Base-by-base conservation (phyloP, 805 yeast species). In the Starmerella floricola region DNA sequence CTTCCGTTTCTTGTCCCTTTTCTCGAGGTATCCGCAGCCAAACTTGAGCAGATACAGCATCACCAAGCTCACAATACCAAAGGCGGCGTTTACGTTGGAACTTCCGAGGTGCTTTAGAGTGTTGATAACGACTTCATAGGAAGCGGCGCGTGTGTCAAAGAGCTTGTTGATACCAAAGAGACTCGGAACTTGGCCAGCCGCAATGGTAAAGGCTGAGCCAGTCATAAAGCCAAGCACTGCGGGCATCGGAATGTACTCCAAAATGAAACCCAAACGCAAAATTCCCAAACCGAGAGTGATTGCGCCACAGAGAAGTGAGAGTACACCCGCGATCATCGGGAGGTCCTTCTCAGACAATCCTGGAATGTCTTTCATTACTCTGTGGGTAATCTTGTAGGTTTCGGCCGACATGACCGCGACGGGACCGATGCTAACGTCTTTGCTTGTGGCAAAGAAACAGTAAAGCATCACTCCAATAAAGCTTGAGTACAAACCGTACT, bases 371-470 rank as follows among this genome's bases (percentile, higher is more conserved):
- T 52, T 65, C 47, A 73, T 73, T 10, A 86, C 91, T 38, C 67
- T 66, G 21, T 74, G 69, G 42, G 87, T 69, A 42, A 83, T 85
- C 59, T 79, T 82, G 38, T 87, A 78, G 28, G 83, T 85, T 59
- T 85, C 87, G 50, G 76, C 61, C 13, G 94, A 81, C 94, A 87
- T 86, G 44, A 87, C 96, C 11, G 96, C 96, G 29, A 87, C 96
- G 10, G 96, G 96, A 21, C 96, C 96, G 54, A 87, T 86, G 47
- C 93, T 80, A 30, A 87, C 94, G 68, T 87, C 96, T 62, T 87
- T 87, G 19, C 94, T 81, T 12, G 96, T 87, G 12, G 96, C 96
- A 63, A 87, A 87, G 55, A 87, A 72, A 38, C 94, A 79, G 61
- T 87, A 87, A 40, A 81, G 74, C 56, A 85, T 72, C 11, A 86